A percentile compares a stretch with the other conserved stretches of the same genome.
These are phyloP conservation scores for Neurospora cerealis DNA, from an alignment of 495 filamentous ascomycete species.

Conservation along the genomic window DNA sequence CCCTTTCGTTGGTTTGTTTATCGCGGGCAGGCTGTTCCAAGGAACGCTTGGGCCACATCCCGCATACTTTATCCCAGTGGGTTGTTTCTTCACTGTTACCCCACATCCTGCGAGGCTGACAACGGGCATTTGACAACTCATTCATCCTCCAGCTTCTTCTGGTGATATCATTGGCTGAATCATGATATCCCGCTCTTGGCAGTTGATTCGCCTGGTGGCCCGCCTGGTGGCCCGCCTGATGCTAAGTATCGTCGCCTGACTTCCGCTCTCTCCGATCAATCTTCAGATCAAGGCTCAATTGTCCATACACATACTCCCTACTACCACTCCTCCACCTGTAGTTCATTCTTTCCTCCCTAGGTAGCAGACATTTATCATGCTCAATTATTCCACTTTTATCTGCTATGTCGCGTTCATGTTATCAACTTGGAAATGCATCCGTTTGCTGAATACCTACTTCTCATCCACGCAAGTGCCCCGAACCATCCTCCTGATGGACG, in stretches of 20 bases:
- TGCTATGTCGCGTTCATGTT: background rate
- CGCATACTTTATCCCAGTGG: background rate
- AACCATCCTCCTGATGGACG: background rate
- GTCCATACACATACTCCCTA: background rate
- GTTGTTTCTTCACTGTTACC: background rate
- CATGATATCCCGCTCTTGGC: background rate
- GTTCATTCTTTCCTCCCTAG: background rate
- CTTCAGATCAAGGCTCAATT: background rate
- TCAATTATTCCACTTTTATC: background rate
- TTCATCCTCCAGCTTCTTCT: background rate
- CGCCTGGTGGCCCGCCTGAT: background rate
- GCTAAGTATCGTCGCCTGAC: background rate
- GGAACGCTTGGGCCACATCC: conserved; percentile 3
- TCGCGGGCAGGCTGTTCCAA: conserved; percentile 5
- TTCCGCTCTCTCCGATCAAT: background rate
- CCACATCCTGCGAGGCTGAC: background rate
- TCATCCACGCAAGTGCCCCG: background rate
- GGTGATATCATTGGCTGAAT: background rate
- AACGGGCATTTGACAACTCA: background rate
- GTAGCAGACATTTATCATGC: background rate
- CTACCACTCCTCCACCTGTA: background rate
- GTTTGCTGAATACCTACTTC: too few relatives aligned
- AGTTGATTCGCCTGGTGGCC: background rate
- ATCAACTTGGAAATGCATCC: too few relatives aligned
- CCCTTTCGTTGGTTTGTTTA: conserved; percentile 11